Conservation (phyloP, 345 rosid species). For the Populus ilicifolia region DNA sequence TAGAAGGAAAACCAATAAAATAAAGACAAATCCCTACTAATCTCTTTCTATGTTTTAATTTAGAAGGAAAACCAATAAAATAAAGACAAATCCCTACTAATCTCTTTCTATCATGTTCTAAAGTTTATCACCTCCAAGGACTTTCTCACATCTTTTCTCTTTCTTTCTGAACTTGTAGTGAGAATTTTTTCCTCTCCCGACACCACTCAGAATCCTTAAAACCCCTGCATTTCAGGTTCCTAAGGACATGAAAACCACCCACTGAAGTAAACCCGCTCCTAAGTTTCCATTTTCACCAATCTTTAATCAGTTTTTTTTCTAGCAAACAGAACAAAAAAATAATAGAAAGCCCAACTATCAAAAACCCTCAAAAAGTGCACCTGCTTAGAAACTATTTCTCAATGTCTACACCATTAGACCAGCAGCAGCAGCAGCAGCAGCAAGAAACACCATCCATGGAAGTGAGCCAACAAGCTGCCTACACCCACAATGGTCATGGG, state of each 20-base stretch:
- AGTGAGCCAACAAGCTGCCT: slow-evolving; percentile 30
- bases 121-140: slow-evolving; percentile 3
- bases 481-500: slow-evolving; percentile 40
- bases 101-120: not conserved
- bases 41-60: not conserved
- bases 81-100: not conserved
- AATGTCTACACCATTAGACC: slow-evolving; percentile 45
- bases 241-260: not conserved
- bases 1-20: not conserved
- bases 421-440: slow-evolving; percentile 33
- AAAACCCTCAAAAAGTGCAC: slow-evolving; percentile 19
- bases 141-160: not conserved
- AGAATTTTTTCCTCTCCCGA: not conserved
- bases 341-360: not conserved
- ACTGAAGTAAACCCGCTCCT: not conserved
- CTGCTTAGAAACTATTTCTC: slow-evolving; percentile 2
- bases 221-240: not conserved
- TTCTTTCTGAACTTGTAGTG: not conserved
- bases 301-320: not conserved
- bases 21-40: not conserved
- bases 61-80: not conserved
- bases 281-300: slow-evolving; percentile 6
- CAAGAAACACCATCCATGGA: slow-evolving; percentile 28
- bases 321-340: not conserved
- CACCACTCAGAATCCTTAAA: not conserved